Evolutionary conservation across 331 rosid species (phyloP), one percentile per base, ranked within the genome.

Genomic region (Pyracantha coccinea): DNA sequence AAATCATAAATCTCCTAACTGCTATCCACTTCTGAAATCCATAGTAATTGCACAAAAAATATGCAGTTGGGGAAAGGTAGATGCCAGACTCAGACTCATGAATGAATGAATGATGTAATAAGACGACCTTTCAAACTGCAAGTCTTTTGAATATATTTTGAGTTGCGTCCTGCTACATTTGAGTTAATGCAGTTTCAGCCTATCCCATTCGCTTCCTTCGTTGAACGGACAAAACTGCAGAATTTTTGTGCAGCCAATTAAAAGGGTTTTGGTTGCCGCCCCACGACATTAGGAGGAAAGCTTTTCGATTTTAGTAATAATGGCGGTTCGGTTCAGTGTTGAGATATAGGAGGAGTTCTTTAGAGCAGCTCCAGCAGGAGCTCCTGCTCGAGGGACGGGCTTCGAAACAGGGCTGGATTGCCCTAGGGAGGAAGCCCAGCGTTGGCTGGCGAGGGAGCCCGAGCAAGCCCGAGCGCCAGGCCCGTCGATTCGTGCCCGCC

Each of bases 21-120:
- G 80, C 71, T 25, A 83, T 27, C 89, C 15, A 76, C 85, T 75
- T 41, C 35, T 71, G 68, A 81, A 68, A 54, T 69, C 27, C 50
- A 63, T 45, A 71, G 74, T 78, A 72, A 86, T 72, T 85, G 89
- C 72, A 55, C 47, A 50, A 50, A 16, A 16, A 50, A 19, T n/a
- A 21, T 71, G 62, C 76, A 66, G 85, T 45, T 80, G 81, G 79
- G 71, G 66, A 74, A 35, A 29, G 76, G 61, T 31, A 20, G 81
- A 57, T 67, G 33, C 54, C 21, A 10, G 27, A 21, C 6, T 4
- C 76, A 65, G 75, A 38, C 28, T 20, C 3, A 8, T 27, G 1
- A 33, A 47, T 63, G 50, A 57, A 74, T 55, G 2, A 47, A 47
- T 55, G 61, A 55, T n/a, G 24, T 20, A 57, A 57, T 52, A 7